phyloP scores from a whole-genome alignment of 1,284 basidiomycete genomes.

The Quambalaria eucalypti region DNA sequence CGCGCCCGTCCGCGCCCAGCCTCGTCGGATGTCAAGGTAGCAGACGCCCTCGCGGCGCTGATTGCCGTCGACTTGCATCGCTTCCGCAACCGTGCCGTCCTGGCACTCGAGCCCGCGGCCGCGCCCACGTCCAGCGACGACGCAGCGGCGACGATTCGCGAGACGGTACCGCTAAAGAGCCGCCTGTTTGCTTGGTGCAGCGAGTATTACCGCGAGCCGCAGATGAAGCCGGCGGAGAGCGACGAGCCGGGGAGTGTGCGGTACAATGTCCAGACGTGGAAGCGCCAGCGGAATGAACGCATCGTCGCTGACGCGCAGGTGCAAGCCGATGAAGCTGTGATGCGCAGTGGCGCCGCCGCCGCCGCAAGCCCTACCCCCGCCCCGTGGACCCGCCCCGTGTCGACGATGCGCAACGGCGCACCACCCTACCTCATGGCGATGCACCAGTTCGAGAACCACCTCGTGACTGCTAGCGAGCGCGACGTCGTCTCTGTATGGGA shows the following conservation, averaged over 20 bases:
- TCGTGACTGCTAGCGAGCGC: slow-evolving; percentile 74
- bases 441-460: slow-evolving; percentile 83
- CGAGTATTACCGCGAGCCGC: slow-evolving; percentile 96
- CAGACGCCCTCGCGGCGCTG: slow-evolving; percentile 27
- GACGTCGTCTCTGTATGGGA: slow-evolving; percentile 91
- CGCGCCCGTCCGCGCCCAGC: background rate
- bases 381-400: slow-evolving; percentile 71
- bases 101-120: background rate
- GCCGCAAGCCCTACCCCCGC: slow-evolving; percentile 59
- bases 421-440: slow-evolving; percentile 58
- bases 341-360: too few relatives aligned
- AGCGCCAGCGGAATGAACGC: slow-evolving; percentile 79
- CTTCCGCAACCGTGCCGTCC: slow-evolving; percentile 20
- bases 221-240: slow-evolving; percentile 62
- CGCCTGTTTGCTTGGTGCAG: slow-evolving; percentile 90
- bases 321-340: slow-evolving; percentile 53
- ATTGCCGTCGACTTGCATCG: slow-evolving; percentile 41
- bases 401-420: slow-evolving; percentile 58
- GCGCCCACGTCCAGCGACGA: slow-evolving; percentile 9
- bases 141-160: too few relatives aligned
- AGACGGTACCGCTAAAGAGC: slow-evolving; percentile 73
- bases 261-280: slow-evolving; percentile 94
- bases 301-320: slow-evolving; percentile 62
- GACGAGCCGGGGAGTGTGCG: slow-evolving; percentile 88
- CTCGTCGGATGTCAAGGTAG: slow-evolving; percentile 19